phyloP scores from a whole-genome alignment of 208 protist genomes.

The Wallacemonas sp. region DNA sequence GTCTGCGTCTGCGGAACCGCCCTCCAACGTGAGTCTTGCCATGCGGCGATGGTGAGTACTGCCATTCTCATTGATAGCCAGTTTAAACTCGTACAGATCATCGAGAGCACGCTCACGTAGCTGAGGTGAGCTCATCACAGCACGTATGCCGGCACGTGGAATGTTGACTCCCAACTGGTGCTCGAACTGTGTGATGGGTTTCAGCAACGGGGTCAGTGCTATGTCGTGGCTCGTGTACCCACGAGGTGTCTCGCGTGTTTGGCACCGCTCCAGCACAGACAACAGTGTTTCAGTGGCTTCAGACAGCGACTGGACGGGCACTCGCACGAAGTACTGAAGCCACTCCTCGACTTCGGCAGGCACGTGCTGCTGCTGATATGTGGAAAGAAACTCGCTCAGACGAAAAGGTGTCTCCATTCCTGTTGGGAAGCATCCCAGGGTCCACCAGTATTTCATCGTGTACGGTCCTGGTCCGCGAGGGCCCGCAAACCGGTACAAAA shows the following conservation, averaged over 20 bases:
- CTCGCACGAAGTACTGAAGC: slow-evolving; percentile 71
- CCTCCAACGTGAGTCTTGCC: slow-evolving; percentile 43
- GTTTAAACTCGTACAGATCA: slow-evolving; percentile 79
- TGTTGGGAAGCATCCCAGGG: slow-evolving; percentile 85
- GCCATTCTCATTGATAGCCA: slow-evolving; percentile 31
- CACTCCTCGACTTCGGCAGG: slow-evolving; percentile 88
- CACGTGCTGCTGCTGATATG: slow-evolving; percentile 84
- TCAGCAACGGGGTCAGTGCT: slow-evolving; percentile 28
- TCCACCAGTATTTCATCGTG: slow-evolving; percentile 93
- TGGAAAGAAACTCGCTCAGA: slow-evolving; percentile 76
- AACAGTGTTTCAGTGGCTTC: slow-evolving; percentile 43
- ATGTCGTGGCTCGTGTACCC: slow-evolving; percentile 45
- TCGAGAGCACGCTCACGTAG: slow-evolving; percentile 63
- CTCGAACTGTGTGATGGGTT: slow-evolving; percentile 48
- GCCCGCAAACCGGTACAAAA: slow-evolving; percentile 83
- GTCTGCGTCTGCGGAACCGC: background rate
- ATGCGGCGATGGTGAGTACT: slow-evolving; percentile 80
- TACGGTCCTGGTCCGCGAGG: slow-evolving; percentile 78
- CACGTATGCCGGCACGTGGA: slow-evolving; percentile 53
- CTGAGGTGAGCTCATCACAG: slow-evolving; percentile 25
- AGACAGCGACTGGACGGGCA: slow-evolving; percentile 53
- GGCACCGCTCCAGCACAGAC: slow-evolving; percentile 31
- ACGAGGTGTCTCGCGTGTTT: slow-evolving; percentile 25
- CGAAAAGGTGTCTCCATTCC: slow-evolving; percentile 78
- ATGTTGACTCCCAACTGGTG: slow-evolving; percentile 56